Evolutionary conservation across 179 eudicot species (phyloP).

Genomic region (Patellifolia procumbens): DNA sequence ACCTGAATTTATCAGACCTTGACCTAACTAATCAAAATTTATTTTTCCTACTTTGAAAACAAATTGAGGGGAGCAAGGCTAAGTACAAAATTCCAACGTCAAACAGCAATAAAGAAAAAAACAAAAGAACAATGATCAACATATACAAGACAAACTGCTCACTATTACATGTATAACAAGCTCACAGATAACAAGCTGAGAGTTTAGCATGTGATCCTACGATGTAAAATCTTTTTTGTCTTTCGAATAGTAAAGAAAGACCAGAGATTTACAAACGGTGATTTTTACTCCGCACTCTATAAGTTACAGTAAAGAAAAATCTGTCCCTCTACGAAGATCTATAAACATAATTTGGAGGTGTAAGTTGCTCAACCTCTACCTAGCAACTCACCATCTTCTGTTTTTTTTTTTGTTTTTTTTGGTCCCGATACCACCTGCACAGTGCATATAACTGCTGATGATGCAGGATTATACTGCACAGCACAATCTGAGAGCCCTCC

Average conservation of each 20-base stretch:
- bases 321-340: constrained; percentile 7
- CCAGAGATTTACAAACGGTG: neutral
- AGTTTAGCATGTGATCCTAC: neutral
- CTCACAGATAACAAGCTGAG: neutral
- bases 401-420: neutral
- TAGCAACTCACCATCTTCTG: neutral
- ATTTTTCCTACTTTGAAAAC: too few species aligned
- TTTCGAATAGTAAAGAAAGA: neutral
- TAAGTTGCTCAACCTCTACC: neutral
- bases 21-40: neutral
- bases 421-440: neutral
- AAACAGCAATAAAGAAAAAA: neutral
- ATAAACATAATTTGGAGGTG: neutral
- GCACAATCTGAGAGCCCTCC: neutral
- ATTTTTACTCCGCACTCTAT: neutral
- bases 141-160: neutral
- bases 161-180: neutral
- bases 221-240: neutral
- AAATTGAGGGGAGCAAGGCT: too few species aligned
- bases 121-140: neutral
- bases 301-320: neutral
- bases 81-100: neutral
- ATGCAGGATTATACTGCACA: neutral
- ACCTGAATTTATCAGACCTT: neutral
- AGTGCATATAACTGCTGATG: neutral